A percentile compares a stretch with the other conserved stretches of the same genome.
phyloP scores from a whole-genome alignment of 2,329 filamentous ascomycete genomes.

The Emericellopsis atlantica region DNA sequence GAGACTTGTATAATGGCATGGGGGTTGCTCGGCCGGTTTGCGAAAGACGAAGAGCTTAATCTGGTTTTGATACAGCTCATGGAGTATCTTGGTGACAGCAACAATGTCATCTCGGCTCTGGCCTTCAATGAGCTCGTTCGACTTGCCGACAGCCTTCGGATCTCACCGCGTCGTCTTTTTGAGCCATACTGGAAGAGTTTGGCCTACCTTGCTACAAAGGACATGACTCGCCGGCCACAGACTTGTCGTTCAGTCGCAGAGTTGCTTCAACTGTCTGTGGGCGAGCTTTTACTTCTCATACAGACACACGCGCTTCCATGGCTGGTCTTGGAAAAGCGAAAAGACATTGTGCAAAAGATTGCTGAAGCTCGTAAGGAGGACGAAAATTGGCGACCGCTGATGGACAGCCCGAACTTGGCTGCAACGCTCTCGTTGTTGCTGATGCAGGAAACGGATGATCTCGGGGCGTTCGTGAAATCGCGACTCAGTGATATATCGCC shows the following conservation, averaged over 20 bases:
- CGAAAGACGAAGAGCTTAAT: conserved; percentile 73
- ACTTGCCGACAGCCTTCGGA: conserved; percentile 52
- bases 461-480: conserved; percentile 55
- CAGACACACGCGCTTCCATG: conserved; percentile 77
- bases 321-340: conserved; percentile 66
- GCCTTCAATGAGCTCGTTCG: conserved; percentile 73
- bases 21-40: conserved; percentile 68
- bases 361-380: conserved; percentile 62
- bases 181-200: conserved; percentile 82
- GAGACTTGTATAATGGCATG: conserved; percentile 81
- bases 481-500: conserved; percentile 56
- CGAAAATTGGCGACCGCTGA: conserved; percentile 43
- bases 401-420: conserved; percentile 44
- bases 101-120: conserved; percentile 64
- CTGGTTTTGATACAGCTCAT: conserved; percentile 73
- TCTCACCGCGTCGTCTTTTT: conserved; percentile 57
- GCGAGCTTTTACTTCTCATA: conserved; percentile 61
- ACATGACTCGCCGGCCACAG: conserved; percentile 69
- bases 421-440: conserved; percentile 47
- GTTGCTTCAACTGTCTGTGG: conserved; percentile 61
- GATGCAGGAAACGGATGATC: conserved; percentile 40
- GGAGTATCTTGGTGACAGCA: conserved; percentile 76
- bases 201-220: conserved; percentile 70
- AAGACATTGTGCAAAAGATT: conserved; percentile 69
- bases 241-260: conserved; percentile 72